These are phyloP conservation scores for Solanum arcanum DNA, from an alignment of 257 asterid species.

Conservation along the genomic window DNA sequence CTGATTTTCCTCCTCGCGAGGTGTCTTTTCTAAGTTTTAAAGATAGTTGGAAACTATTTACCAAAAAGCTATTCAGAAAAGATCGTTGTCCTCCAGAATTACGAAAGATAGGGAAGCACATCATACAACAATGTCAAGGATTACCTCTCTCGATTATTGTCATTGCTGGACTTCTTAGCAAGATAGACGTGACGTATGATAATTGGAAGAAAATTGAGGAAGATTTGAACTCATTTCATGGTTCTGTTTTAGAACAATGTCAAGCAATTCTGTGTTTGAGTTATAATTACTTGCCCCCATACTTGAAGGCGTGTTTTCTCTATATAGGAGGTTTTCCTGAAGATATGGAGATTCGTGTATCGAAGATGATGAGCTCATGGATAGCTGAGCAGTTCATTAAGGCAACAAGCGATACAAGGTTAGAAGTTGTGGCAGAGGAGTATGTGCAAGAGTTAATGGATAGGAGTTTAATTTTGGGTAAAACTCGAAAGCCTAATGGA, in stretches of 20 bases:
- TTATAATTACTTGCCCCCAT: not conserved
- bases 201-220: not conserved
- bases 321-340: not conserved
- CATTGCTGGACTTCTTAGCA: not conserved
- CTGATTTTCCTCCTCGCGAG: not conserved
- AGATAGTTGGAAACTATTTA: constrained; percentile 4
- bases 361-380: not conserved
- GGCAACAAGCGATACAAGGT: not conserved
- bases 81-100: not conserved
- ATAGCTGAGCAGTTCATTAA: constrained; percentile 3
- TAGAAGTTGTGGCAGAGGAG: not conserved
- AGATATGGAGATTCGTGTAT: not conserved
- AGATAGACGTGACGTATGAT: not conserved
- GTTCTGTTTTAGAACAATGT: not conserved
- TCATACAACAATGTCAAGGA: not conserved
- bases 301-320: constrained; percentile 4
- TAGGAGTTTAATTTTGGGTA: not conserved
- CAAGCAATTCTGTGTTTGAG: not conserved
- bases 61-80: not conserved
- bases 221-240: not conserved
- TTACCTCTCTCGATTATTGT: not conserved
- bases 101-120: not conserved
- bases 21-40: not conserved
- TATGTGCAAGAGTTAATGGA: not conserved
- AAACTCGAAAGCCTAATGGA: not conserved